Evolutionary conservation across 495 filamentous ascomycete species (phyloP).

Genomic region (Xylaria palmicola): DNA sequence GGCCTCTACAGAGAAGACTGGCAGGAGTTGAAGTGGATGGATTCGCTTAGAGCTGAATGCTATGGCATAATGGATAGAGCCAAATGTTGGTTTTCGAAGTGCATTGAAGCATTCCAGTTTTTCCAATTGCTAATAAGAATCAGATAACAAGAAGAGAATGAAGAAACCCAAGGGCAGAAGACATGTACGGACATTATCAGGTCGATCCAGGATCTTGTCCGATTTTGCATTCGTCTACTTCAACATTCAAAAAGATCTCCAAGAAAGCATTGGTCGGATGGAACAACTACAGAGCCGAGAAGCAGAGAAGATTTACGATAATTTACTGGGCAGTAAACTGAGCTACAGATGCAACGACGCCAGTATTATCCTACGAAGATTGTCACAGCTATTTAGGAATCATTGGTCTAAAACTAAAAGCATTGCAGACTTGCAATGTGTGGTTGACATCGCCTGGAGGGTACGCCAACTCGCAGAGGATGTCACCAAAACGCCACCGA

Average conservation of each 20-base stretch:
- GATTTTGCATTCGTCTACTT: neutral
- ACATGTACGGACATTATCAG: neutral
- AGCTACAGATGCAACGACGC: slow-evolving; percentile 7
- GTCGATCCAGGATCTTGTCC: neutral
- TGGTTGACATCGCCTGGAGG: neutral
- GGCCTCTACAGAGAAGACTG: slow-evolving; percentile 1
- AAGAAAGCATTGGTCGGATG: neutral
- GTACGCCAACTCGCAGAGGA: neutral
- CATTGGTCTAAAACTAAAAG: neutral
- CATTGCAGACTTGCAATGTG: neutral
- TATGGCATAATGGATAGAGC: neutral
- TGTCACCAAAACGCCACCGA: neutral
- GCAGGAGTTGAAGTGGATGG: slow-evolving; percentile 1
- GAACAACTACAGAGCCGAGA: neutral
- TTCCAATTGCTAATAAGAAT: neutral
- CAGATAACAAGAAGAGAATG: neutral
- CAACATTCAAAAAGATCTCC: neutral
- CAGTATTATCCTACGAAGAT: neutral
- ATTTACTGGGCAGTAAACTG: neutral
- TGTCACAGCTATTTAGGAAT: neutral
- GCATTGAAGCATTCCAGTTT: neutral
- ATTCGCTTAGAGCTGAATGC: neutral
- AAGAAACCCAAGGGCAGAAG: neutral
- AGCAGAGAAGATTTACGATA: neutral
- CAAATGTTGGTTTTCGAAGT: neutral